These are phyloP conservation scores for Verticillium isaacii DNA, from an alignment of 2,329 filamentous ascomycete genomes.

Conservation along the genomic window DNA sequence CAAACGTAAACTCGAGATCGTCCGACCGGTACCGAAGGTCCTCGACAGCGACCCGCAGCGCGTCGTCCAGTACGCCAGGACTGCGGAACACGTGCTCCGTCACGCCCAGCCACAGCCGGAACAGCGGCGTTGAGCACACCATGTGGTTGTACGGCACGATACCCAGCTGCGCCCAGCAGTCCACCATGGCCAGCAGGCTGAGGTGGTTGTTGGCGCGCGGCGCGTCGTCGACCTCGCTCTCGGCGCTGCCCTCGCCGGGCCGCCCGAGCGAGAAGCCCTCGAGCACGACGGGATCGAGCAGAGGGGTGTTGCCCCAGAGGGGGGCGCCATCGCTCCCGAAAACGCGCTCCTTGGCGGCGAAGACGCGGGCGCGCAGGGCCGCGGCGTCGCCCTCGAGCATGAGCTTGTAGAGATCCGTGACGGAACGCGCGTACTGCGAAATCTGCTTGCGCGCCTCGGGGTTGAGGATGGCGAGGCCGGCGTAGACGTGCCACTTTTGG, in stretches of 20 bases:
- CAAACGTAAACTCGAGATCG: slow-evolving; percentile 96
- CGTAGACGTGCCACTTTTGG: slow-evolving; percentile 99
- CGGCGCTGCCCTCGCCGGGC: slow-evolving; percentile 34
- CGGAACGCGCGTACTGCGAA: slow-evolving; percentile 84
- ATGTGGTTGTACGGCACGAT: slow-evolving; percentile 99
- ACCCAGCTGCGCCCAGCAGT: slow-evolving; percentile 91
- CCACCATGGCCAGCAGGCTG: slow-evolving; percentile 90
- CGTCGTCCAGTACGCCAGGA: slow-evolving; percentile 72
- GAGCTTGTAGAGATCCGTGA: slow-evolving; percentile 92
- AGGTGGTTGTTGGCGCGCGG: slow-evolving; percentile 89
- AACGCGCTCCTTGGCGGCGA: slow-evolving; percentile 60
- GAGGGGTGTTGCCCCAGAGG: slow-evolving; percentile 56
- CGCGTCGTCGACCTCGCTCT: slow-evolving; percentile 15
- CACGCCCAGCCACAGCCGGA: slow-evolving; percentile 95
- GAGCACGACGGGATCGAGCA: slow-evolving; percentile 79
- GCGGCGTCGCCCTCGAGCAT: slow-evolving; percentile 83
- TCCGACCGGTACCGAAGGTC: slow-evolving; percentile 92
- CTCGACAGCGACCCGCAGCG: slow-evolving; percentile 78
- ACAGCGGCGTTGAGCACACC: slow-evolving; percentile 97
- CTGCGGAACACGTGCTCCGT: slow-evolving; percentile 94
- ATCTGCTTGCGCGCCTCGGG: slow-evolving; percentile 90
- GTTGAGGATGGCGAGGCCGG: slow-evolving; percentile 93
- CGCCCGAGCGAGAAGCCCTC: slow-evolving; percentile 79
- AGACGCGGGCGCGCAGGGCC: slow-evolving; percentile 70
- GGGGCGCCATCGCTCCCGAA: slow-evolving; percentile 62